phyloP scores from a whole-genome alignment of 768 basidiomycete species.

The Melanogaster broomeanus region DNA sequence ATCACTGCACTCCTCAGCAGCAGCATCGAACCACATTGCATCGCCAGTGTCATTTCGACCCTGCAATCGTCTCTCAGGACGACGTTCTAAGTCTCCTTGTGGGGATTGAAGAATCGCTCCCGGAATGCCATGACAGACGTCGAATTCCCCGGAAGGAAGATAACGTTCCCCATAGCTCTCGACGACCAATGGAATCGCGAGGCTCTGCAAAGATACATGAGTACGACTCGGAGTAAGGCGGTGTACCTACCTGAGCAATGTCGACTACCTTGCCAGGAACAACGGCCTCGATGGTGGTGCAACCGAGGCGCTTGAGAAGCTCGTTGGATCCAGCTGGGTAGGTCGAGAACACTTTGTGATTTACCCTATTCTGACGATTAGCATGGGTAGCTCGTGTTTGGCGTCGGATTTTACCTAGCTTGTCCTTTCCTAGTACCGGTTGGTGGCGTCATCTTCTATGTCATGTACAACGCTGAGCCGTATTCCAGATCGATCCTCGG shows the following conservation, averaged over 20 bases:
- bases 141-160: slow-evolving; percentile 50
- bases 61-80: slow-evolving; percentile 40
- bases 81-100: slow-evolving; percentile 45
- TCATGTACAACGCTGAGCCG: not conserved
- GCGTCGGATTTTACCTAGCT: slow-evolving; percentile 64
- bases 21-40: not conserved
- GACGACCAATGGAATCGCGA: slow-evolving; percentile 60
- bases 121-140: slow-evolving; percentile 40
- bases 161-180: slow-evolving; percentile 63
- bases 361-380: not conserved
- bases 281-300: slow-evolving; percentile 52
- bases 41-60: slow-evolving; percentile 53
- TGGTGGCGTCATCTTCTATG: slow-evolving; percentile 31
- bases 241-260: slow-evolving; percentile 70
- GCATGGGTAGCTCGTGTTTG: slow-evolving; percentile 53
- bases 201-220: slow-evolving; percentile 59
- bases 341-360: slow-evolving; percentile 2
- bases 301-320: slow-evolving; percentile 44
- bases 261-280: slow-evolving; percentile 64
- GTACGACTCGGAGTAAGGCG: slow-evolving; percentile 52
- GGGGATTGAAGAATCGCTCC: slow-evolving; percentile 39
- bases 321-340: slow-evolving; percentile 55
- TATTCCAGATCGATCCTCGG: slow-evolving; percentile 55
- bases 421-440: slow-evolving; percentile 61
- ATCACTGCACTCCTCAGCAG: not conserved